These are phyloP conservation scores for Podospora comata DNA, from an alignment of 495 filamentous ascomycete species.

Conservation along the genomic window DNA sequence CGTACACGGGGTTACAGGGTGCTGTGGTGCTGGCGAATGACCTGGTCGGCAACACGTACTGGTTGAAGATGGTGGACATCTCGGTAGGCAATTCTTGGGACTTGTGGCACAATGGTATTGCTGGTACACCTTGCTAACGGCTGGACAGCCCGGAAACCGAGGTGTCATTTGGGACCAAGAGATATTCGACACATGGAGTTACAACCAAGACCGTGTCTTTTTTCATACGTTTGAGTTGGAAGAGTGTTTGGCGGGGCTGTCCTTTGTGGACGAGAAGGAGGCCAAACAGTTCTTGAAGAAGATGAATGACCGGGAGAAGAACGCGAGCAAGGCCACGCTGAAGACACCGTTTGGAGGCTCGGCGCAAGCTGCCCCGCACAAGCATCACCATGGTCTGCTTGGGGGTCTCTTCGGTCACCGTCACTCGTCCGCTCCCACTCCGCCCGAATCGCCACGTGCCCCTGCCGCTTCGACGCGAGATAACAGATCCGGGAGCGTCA, in stretches of 20 bases:
- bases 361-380: constrained; percentile 41
- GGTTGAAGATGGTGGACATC: constrained; percentile 95
- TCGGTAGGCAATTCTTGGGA: constrained; percentile 58
- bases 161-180: constrained; percentile 99
- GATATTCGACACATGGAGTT: constrained; percentile 88
- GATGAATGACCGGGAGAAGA: constrained; percentile 90
- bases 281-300: constrained; percentile 93
- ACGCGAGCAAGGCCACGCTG: constrained; percentile 79
- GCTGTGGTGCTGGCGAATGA: constrained; percentile 93
- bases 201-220: constrained; percentile 94
- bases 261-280: constrained; percentile 94
- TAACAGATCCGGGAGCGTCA: constrained; percentile 44
- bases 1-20: constrained; percentile 88
- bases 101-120: neutral
- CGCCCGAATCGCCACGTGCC: constrained; percentile 51
- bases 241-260: constrained; percentile 81
- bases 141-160: constrained; percentile 62
- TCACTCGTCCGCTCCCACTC: constrained; percentile 58
- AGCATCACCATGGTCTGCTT: constrained; percentile 50
- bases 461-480: constrained; percentile 50
- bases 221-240: constrained; percentile 97
- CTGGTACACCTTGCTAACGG: constrained; percentile 22
- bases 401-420: constrained; percentile 70
- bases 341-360: constrained; percentile 71
- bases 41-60: constrained; percentile 89